These are phyloP conservation scores for Aureobasidium subglaciale DNA, from an alignment of 2,329 filamentous ascomycete genomes.

Conservation along the genomic window DNA sequence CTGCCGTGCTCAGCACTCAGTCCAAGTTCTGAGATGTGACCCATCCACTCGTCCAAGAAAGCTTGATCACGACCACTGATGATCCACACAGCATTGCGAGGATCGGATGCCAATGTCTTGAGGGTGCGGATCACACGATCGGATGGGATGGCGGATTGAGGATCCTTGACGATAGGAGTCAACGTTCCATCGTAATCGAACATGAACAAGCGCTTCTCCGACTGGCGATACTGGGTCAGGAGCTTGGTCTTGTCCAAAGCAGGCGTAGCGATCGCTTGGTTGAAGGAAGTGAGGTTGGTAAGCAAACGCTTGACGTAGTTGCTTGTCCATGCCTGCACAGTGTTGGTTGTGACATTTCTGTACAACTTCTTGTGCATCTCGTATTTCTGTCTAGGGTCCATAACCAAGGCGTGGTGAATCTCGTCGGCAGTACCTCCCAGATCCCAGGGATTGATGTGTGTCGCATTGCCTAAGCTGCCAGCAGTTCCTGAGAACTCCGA, in stretches of 20 bases:
- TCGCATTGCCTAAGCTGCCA: conserved; percentile 73
- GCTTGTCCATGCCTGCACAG: conserved; percentile 78
- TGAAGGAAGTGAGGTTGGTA: conserved; percentile 70
- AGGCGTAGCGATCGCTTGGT: conserved; percentile 70
- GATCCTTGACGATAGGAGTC: conserved; percentile 90
- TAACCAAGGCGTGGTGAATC: conserved; percentile 73
- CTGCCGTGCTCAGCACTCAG: conserved; percentile 95
- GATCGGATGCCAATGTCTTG: conserved; percentile 70
- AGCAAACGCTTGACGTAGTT: conserved; percentile 73
- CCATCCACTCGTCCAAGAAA: conserved; percentile 84
- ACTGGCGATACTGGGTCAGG: conserved; percentile 64
- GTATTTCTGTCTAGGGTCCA: conserved; percentile 59
- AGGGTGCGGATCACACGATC: conserved; percentile 74
- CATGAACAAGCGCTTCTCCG: conserved; percentile 82
- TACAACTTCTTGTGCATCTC: conserved; percentile 70
- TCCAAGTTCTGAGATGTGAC: conserved; percentile 83
- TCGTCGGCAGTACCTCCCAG: conserved; percentile 73
- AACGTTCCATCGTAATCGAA: conserved; percentile 98
- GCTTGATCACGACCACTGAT: conserved; percentile 91
- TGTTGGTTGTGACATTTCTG: conserved; percentile 75
- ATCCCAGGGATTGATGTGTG: conserved; percentile 97
- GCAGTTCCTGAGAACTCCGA: conserved; percentile 96
- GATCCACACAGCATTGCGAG: conserved; percentile 90
- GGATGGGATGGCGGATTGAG: conserved; percentile 80
- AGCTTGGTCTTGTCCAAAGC: conserved; percentile 68